phyloP scores from a whole-genome alignment of 768 basidiomycete genomes.

The Leucosporidium yakuticum region DNA sequence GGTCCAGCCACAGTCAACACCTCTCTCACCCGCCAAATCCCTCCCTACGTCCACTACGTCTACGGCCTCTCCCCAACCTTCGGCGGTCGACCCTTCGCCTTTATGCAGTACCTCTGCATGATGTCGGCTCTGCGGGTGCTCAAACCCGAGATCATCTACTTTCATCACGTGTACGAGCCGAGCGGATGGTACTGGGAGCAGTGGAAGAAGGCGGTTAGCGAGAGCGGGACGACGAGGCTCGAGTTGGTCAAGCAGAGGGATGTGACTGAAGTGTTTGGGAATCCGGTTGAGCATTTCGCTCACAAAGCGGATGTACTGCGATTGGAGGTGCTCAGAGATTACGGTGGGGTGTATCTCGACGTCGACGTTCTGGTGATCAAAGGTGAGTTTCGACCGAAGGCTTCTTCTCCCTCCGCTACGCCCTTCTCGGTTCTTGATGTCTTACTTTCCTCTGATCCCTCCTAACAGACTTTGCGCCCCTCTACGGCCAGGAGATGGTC shows the following conservation, averaged over 20 bases:
- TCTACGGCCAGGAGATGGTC: conserved; percentile 30
- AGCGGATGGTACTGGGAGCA: conserved; percentile 43
- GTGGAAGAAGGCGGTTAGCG: conserved; percentile 8
- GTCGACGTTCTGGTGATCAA: conserved; percentile 32
- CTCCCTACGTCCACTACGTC: conserved; percentile 36
- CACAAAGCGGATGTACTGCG: conserved; percentile 38
- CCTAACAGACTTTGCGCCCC: conserved; percentile 30
- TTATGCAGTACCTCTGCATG: conserved; percentile 41
- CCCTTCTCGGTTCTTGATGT: background rate
- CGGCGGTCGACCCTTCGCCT: conserved; percentile 33
- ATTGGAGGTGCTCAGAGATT: conserved; percentile 33
- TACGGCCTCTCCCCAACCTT: conserved; percentile 40
- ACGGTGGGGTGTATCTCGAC: conserved; percentile 37
- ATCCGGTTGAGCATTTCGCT: conserved; percentile 33
- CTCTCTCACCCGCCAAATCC: conserved; percentile 20
- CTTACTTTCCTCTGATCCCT: background rate
- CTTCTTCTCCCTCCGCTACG: background rate
- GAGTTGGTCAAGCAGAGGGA: conserved; percentile 29
- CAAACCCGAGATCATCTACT: conserved; percentile 40
- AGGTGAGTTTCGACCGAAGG: conserved; percentile 15
- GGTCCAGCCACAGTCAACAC: background rate
- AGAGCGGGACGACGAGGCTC: conserved; percentile 17
- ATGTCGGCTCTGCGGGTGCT: conserved; percentile 39
- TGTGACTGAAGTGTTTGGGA: conserved; percentile 28
- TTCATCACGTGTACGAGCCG: conserved; percentile 42